A percentile compares a stretch with the other conserved stretches of the same genome.
Evolutionary conservation across 2,329 filamentous ascomycete genomes (phyloP).

Genomic region (Scedosporium dehoogii): DNA sequence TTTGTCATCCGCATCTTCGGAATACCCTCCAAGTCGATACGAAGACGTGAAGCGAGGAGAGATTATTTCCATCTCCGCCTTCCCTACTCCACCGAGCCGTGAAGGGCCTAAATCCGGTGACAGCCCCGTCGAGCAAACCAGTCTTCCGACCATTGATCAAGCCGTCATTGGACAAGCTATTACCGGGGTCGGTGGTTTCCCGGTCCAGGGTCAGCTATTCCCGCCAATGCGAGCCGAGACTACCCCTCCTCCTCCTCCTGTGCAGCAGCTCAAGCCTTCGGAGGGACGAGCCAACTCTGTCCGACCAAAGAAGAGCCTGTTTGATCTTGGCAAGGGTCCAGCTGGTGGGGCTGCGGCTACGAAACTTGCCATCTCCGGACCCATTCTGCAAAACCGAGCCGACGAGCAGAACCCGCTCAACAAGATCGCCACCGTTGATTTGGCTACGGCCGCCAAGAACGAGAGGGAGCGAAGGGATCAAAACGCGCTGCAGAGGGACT

Average conservation of each 20-base stretch:
- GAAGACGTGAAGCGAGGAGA: slow-evolving; percentile 37
- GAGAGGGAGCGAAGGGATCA: slow-evolving; percentile 34
- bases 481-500: slow-evolving; percentile 17
- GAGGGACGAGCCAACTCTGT: slow-evolving; percentile 11
- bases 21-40: slow-evolving; percentile 35
- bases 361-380: slow-evolving; percentile 39
- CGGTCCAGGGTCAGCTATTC: slow-evolving; percentile 30
- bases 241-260: slow-evolving; percentile 6
- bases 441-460: slow-evolving; percentile 35
- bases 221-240: slow-evolving; percentile 26
- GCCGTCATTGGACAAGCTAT: slow-evolving; percentile 25
- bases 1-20: slow-evolving; percentile 31
- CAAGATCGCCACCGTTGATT: slow-evolving; percentile 38
- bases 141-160: slow-evolving; percentile 27
- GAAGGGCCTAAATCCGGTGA: slow-evolving; percentile 15
- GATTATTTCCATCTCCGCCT: slow-evolving; percentile 25
- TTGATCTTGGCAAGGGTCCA: neutral
- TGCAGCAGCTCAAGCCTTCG: slow-evolving; percentile 8
- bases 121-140: slow-evolving; percentile 14
- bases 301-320: slow-evolving; percentile 12
- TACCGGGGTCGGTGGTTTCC: slow-evolving; percentile 26
- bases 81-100: slow-evolving; percentile 14
- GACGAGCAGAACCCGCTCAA: slow-evolving; percentile 28
- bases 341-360: slow-evolving; percentile 13
- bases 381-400: slow-evolving; percentile 28